Conservation (phyloP, 371 early-diverging fungal genomes). For the Mortierella sp. region DNA sequence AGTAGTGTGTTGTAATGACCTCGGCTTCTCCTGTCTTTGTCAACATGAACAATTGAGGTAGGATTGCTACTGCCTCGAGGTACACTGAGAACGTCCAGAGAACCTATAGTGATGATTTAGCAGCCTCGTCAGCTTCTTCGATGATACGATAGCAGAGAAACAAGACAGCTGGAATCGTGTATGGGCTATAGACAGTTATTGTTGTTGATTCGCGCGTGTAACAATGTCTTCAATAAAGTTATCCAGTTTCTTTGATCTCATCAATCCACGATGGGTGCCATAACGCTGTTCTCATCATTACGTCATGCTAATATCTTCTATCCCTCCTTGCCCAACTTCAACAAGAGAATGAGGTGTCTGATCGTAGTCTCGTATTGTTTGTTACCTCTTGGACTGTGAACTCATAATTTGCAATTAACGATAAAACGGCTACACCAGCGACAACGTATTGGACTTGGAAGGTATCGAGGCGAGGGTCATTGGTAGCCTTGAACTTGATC, state of each 20-base stretch:
- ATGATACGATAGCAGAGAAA: neutral
- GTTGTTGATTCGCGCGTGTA: no score
- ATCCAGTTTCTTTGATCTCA: no score
- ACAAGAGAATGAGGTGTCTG: no score
- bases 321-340: no score
- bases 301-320: neutral
- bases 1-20: conserved; percentile 98
- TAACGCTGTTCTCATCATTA: no score
- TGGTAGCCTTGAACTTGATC: conserved; percentile 88
- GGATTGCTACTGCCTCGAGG: conserved; percentile 97
- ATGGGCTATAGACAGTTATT: no score
- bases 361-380: neutral
- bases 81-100: conserved; percentile 97
- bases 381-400: conserved; percentile 80
- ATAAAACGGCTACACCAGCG: conserved; percentile 75
- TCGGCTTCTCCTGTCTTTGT: conserved; percentile 98
- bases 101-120: conserved; percentile 61
- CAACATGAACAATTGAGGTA: conserved; percentile 98
- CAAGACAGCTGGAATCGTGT: neutral
- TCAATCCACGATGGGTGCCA: no score
- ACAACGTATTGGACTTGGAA: conserved; percentile 91
- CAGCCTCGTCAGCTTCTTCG: no score
- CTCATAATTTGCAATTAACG: conserved; percentile 78
- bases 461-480: conserved; percentile 93
- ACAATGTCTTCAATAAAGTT: no score